These are phyloP conservation scores for Trametes punicea DNA, from an alignment of 768 basidiomycete species.

Conservation along the genomic window DNA sequence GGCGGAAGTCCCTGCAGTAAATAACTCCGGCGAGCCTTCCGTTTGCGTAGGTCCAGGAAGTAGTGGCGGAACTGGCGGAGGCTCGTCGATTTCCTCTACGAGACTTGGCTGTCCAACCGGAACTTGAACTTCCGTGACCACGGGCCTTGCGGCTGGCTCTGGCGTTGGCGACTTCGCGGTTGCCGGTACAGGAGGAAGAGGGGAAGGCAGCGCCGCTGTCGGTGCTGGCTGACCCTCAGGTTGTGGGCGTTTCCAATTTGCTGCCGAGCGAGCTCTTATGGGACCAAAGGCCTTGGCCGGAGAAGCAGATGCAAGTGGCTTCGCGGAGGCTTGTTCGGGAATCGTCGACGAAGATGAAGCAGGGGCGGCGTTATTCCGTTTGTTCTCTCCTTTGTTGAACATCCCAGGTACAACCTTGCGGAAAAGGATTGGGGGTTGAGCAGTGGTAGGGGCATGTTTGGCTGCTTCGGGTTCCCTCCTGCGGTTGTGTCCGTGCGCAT, in stretches of 20 bases:
- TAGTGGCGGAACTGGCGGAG: neutral
- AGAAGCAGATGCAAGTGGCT: neutral
- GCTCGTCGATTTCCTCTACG: neutral
- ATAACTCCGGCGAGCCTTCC: neutral
- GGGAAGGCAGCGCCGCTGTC: neutral
- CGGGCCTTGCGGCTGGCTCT: neutral
- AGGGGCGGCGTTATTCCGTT: too few species aligned
- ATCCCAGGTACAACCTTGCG: slow-evolving; percentile 39
- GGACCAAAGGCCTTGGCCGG: slow-evolving; percentile 24
- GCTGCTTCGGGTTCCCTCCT: slow-evolving; percentile 27
- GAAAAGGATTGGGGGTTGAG: slow-evolving; percentile 30
- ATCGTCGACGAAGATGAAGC: neutral
- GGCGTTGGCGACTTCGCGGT: neutral
- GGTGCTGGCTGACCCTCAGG: slow-evolving; percentile 1
- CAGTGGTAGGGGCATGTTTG: slow-evolving; percentile 22
- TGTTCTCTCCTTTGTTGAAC: slow-evolving; percentile 21
- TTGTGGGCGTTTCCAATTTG: slow-evolving; percentile 32
- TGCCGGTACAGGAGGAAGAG: neutral
- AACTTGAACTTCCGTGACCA: neutral
- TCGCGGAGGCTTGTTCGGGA: slow-evolving; percentile 1
- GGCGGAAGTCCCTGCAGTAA: neutral
- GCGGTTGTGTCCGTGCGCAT: slow-evolving; percentile 27
- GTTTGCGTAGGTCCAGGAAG: neutral
- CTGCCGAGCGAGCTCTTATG: slow-evolving; percentile 39
- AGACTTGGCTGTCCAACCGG: neutral